Percentiles rank a stretch among this genome's conserved stretches.
phyloP scores from a whole-genome alignment of 192 early-diverging fungal species.

The Umbelopsis vinacea region DNA sequence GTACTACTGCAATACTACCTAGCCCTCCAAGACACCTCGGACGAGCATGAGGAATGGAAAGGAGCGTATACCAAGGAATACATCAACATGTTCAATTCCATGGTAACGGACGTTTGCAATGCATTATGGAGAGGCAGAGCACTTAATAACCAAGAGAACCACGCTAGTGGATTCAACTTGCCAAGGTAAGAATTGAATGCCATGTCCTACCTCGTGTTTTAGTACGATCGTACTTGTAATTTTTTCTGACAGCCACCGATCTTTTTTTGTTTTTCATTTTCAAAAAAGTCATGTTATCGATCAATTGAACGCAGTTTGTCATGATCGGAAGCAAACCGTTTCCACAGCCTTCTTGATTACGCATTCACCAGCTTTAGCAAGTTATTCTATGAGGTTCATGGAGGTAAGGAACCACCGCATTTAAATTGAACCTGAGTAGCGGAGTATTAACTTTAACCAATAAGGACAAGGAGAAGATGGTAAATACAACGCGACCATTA shows the following conservation, averaged over 20 bases:
- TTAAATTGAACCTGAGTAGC: neutral
- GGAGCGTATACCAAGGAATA: constrained; percentile 40
- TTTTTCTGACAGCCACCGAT: neutral
- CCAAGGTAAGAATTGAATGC: constrained; percentile 38
- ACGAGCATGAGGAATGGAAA: constrained; percentile 29
- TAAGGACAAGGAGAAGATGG: constrained; percentile 17
- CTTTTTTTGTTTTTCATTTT: neutral
- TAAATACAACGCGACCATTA: neutral
- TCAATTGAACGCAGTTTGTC: neutral
- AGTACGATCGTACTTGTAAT: neutral
- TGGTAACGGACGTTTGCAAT: constrained; percentile 58
- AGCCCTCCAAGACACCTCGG: constrained; percentile 47
- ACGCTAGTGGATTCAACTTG: constrained; percentile 44
- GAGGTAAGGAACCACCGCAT: constrained; percentile 26
- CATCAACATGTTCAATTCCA: constrained; percentile 56
- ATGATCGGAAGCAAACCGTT: constrained; percentile 1
- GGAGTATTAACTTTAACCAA: neutral
- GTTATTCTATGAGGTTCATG: constrained; percentile 45
- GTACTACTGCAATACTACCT: constrained; percentile 47
- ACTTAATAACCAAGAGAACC: constrained; percentile 45
- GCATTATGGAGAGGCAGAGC: constrained; percentile 50
- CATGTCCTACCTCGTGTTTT: neutral
- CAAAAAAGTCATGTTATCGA: constrained; percentile 16
- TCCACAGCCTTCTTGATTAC: constrained; percentile 37
- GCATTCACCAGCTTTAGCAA: constrained; percentile 44